Base-by-base conservation (phyloP, 176 grass and related monocot species). In the Carex littledalei region DNA sequence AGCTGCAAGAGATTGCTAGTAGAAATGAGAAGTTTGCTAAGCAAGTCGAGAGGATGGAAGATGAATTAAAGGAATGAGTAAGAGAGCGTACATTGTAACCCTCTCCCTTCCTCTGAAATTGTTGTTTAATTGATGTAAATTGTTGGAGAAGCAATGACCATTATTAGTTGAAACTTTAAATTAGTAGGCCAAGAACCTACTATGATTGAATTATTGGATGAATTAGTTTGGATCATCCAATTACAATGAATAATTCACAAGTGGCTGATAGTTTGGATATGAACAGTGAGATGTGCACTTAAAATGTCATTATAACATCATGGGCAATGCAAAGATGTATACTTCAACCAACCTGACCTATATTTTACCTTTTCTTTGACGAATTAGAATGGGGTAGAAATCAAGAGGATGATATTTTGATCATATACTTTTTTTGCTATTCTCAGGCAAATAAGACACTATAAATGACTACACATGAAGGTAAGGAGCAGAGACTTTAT, bases 41-140 rank as follows among this genome's bases (percentile, higher is more conserved):
- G 82, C 35, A 75, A 3, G 39, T 87, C 4, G 65, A 91, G 58
- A 81, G 73, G 54, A 63, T 81, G 87, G 87, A 87, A 53, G 56
- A 59, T 59, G 53, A 56, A 59, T 59, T 54, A 54, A 15, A 3
- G 17, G 56, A 16, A 59, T 18, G 4, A 18, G 17, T 59, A 59
- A 59, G 14, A 59, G 56, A 59, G 56, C 56, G n/a, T 18, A 59
- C 3, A 59, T 59, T n/a, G 17, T 17, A 4, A 17, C 14, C 53
- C 10, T 55, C 53, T 14, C 10, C 53, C 53, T 16, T 56, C 13
- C 45, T 54, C 52, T 15, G 5, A 59, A 59, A 18, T 59, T 59
- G 56, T 18, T 59, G 56, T 59, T 6, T 59, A 59, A 59, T 18
- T 18, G 16, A 59, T 59, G 56, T 59, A 59, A 59, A n/a, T 59